Conservation (phyloP, 805 yeast genomes). For the Pichia deserticola region DNA sequence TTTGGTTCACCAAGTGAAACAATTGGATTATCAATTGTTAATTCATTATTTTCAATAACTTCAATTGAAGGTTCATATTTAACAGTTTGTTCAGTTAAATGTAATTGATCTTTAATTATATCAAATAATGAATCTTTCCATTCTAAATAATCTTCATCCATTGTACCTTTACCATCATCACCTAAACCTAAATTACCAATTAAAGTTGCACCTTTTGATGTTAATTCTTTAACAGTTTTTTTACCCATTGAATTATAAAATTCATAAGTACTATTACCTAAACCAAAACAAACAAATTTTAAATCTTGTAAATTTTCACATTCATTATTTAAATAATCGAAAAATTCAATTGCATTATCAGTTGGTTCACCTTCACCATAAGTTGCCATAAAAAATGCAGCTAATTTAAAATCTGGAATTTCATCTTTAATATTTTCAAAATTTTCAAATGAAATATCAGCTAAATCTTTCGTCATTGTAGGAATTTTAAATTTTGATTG, state of each 20-base stretch:
- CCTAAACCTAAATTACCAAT: conserved; percentile 83
- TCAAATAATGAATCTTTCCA: conserved; percentile 85
- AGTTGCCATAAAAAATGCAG: conserved; percentile 72
- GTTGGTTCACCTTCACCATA: conserved; percentile 99
- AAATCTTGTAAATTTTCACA: conserved; percentile 49
- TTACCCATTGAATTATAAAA: conserved; percentile 79
- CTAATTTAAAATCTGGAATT: conserved; percentile 45
- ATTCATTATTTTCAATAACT: conserved; percentile 32
- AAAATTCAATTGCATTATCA: conserved; percentile 81
- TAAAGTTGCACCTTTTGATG: conserved; percentile 62
- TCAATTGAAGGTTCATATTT: conserved; percentile 65
- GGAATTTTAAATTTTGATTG: conserved; percentile 72
- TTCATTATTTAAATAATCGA: conserved; percentile 57
- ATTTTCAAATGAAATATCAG: conserved; percentile 78
- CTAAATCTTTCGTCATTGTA: conserved; percentile 81
- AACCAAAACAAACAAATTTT: conserved; percentile 74
- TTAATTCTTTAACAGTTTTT: conserved; percentile 42
- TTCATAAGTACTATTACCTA: conserved; percentile 94
- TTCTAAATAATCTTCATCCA: conserved; percentile 89
- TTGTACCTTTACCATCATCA: conserved; percentile 90
- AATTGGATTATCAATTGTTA: conserved; percentile 24
- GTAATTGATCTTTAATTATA: conserved; percentile 51
- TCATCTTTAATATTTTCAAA: conserved; percentile 56
- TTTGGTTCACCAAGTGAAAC: conserved; percentile 82
- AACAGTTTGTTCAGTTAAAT: conserved; percentile 74